phyloP scores from a whole-genome alignment of 2,329 filamentous ascomycete species.

The Elsinoe necatrix region DNA sequence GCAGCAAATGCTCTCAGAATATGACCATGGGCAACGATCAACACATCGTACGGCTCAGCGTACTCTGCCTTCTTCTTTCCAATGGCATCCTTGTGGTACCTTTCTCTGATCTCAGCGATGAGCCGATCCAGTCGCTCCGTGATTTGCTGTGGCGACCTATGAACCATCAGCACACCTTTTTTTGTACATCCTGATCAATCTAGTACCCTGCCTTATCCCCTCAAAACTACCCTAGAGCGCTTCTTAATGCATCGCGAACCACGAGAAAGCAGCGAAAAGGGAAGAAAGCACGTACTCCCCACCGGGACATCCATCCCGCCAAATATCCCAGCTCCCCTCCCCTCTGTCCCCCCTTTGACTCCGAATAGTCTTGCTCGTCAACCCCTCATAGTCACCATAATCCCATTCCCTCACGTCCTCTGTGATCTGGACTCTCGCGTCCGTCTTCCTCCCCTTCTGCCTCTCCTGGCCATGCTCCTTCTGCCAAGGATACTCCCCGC shows the following conservation, averaged over 20 bases:
- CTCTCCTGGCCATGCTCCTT: constrained; percentile 31
- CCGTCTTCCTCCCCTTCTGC: constrained; percentile 26
- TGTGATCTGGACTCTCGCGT: constrained; percentile 42
- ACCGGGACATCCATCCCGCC: constrained; percentile 76
- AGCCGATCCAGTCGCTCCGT: constrained; percentile 63
- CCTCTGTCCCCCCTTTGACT: constrained; percentile 39
- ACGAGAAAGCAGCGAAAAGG: too few relatives aligned
- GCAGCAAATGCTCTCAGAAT: constrained; percentile 82
- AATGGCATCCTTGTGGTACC: constrained; percentile 41
- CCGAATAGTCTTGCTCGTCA: constrained; percentile 45
- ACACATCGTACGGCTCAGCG: constrained; percentile 50
- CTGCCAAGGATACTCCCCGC: constrained; percentile 55
- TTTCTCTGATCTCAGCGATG: constrained; percentile 62
- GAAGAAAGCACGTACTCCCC: constrained; percentile 48
- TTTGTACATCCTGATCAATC: background rate
- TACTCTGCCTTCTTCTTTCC: constrained; percentile 38
- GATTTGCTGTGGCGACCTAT: constrained; percentile 57
- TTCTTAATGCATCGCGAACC: too few relatives aligned
- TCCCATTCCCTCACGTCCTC: constrained; percentile 52
- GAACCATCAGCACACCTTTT: constrained; percentile 33
- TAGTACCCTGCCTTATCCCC: too few relatives aligned
- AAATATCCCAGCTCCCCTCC: constrained; percentile 68
- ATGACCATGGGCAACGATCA: constrained; percentile 84
- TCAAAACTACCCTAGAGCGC: too few relatives aligned
- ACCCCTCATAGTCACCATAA: constrained; percentile 55